Base-by-base conservation (phyloP, 805 yeast genomes). In the Wickerhamomyces ciferrii region DNA sequence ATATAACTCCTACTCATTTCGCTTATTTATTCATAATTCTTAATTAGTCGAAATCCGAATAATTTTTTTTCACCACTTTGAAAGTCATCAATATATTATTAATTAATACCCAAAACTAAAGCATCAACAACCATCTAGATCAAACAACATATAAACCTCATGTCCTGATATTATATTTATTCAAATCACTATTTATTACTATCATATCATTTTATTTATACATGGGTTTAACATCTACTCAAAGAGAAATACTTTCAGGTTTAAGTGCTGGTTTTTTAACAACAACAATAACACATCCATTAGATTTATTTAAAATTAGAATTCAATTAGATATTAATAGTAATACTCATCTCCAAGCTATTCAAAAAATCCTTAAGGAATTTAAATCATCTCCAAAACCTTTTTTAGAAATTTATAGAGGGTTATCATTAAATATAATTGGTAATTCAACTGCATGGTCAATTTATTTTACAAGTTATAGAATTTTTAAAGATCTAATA, bases 361-460 rank as follows among this genome's bases (percentile, higher is more conserved):
- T 55, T 42, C 52, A 35, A 17, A 58, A 45, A 24, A 65, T 62
- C 35, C 54, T 46, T 10, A 5, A 14, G 44, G 31, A 51, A 59
- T 54, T 17, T 47, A 41, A 39, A 11, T 20, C 42, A 11, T 3
- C 41, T 5, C 14, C 19, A 1, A 25, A 37, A 8, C 43, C 46
- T 8, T 37, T 41, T 17, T 37, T 37, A 13, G 52, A 50, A 46
- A 43, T 46, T 1, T 59, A 59, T 36, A 25, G 62, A 34, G 62
- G 62, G 2, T 50, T 59, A 1, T 20, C 47, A 8, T 59, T 96
- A 1, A 94, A 91, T 59, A 56, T 92, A 5, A 35, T 87, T 0
- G 99, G 98, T 1, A 89, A 90, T 53, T 80, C 95, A 0, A 61
- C 80, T 0, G 92, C 96, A 0, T 94, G 99, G 98, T 86, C 89